Conservation (phyloP, 2,329 filamentous ascomycete species). For the Xylariales sp. region DNA sequence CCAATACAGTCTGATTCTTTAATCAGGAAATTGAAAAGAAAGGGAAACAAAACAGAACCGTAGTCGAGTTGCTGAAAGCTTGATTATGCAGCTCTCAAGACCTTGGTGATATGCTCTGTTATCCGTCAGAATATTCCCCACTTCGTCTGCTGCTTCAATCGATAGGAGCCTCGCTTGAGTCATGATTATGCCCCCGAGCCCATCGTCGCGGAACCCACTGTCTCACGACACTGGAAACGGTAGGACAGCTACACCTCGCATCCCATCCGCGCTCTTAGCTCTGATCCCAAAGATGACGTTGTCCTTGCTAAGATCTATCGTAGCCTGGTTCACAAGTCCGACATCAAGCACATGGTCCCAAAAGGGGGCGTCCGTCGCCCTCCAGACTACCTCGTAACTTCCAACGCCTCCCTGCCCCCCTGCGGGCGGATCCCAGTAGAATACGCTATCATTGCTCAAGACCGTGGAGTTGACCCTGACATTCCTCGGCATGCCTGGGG, state of each 20-base stretch:
- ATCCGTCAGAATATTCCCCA: no score
- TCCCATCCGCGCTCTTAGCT: conserved; percentile 25
- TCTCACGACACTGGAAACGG: conserved; percentile 20
- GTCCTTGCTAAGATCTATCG: conserved; percentile 49
- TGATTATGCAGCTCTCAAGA: neutral
- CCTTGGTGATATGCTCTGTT: no score
- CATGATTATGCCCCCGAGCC: no score
- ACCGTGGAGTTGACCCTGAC: conserved; percentile 42
- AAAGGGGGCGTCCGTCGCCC: conserved; percentile 42
- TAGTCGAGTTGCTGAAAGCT: no score
- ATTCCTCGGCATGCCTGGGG: conserved; percentile 44
- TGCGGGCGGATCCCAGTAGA: conserved; percentile 43
- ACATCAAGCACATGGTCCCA: conserved; percentile 47
- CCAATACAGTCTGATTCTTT: no score
- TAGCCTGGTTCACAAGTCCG: conserved; percentile 39
- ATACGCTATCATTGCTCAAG: conserved; percentile 43
- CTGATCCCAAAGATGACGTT: conserved; percentile 54
- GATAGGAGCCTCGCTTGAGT: no score
- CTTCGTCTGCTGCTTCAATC: no score
- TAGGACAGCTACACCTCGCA: conserved; percentile 24
- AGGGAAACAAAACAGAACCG: neutral
- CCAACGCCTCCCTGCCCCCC: conserved; percentile 26
- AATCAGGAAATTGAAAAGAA: neutral
- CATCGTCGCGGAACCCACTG: no score
- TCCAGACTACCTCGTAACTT: conserved; percentile 53